phyloP scores from a whole-genome alignment of 164 flowering plant species.

The Tinospora cordifolia region DNA sequence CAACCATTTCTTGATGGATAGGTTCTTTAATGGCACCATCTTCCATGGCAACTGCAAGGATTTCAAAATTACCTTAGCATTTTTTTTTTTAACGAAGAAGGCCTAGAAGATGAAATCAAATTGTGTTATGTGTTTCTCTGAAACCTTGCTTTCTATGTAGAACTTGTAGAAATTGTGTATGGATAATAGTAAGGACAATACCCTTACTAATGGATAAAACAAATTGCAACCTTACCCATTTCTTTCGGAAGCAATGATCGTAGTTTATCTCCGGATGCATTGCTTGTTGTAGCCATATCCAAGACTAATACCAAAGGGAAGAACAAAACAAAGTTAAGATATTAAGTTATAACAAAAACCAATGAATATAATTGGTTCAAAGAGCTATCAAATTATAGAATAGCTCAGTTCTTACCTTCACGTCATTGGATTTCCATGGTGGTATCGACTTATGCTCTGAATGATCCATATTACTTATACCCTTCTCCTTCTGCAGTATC shows the following conservation, averaged over 20 bases:
- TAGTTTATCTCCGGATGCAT: constrained; percentile 95
- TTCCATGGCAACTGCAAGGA: constrained; percentile 51
- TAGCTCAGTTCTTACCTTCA: constrained; percentile 45
- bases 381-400: background rate
- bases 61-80: too few species aligned
- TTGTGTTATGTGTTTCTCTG: too few species aligned
- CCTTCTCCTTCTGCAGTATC: constrained; percentile 34
- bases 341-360: background rate
- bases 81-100: too few species aligned
- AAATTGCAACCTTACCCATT: constrained; percentile 45
- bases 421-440: constrained; percentile 76
- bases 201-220: background rate
- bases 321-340: background rate
- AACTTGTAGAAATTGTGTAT: too few species aligned
- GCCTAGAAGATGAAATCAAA: too few species aligned
- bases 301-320: constrained; percentile 45
- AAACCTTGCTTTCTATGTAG: too few species aligned
- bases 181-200: too few species aligned
- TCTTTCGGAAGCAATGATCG: constrained; percentile 51
- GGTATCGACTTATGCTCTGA: constrained; percentile 39
- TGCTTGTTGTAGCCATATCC: constrained; percentile 98
- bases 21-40: constrained; percentile 41
- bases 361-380: background rate
- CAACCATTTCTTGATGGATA: constrained; percentile 74
- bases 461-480: constrained; percentile 33